A percentile compares a stretch with the other conserved stretches of the same genome.
phyloP scores from a whole-genome alignment of 1,284 basidiomycete genomes.

The Cutaneotrichosporon cutaneum region DNA sequence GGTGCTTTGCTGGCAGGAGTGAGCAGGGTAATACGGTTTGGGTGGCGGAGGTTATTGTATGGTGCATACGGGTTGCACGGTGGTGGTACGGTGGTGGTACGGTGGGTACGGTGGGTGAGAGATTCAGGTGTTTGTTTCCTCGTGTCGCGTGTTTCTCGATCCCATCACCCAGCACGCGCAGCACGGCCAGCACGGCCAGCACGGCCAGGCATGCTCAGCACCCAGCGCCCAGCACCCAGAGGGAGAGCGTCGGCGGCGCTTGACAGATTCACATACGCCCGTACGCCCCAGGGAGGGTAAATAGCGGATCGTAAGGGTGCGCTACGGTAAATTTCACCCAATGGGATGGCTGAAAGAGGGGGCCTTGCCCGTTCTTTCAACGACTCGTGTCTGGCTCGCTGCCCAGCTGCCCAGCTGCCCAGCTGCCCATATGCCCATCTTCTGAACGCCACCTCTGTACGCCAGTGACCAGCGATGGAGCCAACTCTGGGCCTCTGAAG shows the following conservation, averaged over 20 bases:
- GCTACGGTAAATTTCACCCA: background rate
- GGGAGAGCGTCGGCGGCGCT: too few species aligned
- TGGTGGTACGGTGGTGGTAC: background rate
- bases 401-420: background rate
- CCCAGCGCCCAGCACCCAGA: background rate
- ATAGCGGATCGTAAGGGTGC: background rate
- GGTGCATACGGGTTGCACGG: too few species aligned
- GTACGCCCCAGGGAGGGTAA: background rate
- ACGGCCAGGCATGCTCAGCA: too few species aligned
- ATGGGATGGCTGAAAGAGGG: background rate
- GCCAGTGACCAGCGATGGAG: too few species aligned
- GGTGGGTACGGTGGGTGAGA: background rate
- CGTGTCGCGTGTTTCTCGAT: background rate
- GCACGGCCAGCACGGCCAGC: too few species aligned
- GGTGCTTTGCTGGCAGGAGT: background rate
- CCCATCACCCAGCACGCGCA: background rate
- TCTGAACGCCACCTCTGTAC: too few species aligned
- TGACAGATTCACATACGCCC: background rate
- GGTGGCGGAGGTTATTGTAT: background rate
- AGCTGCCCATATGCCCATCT: too few species aligned
- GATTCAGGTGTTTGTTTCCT: background rate
- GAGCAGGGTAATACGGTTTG: background rate
- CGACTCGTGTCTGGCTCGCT: background rate
- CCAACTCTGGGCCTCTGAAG: too few species aligned
- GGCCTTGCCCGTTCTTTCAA: background rate